Evolutionary conservation across 2,329 filamentous ascomycete genomes (phyloP), one percentile per base, ranked within the genome.

Genomic region (Neophaeococcomyces aloes): DNA sequence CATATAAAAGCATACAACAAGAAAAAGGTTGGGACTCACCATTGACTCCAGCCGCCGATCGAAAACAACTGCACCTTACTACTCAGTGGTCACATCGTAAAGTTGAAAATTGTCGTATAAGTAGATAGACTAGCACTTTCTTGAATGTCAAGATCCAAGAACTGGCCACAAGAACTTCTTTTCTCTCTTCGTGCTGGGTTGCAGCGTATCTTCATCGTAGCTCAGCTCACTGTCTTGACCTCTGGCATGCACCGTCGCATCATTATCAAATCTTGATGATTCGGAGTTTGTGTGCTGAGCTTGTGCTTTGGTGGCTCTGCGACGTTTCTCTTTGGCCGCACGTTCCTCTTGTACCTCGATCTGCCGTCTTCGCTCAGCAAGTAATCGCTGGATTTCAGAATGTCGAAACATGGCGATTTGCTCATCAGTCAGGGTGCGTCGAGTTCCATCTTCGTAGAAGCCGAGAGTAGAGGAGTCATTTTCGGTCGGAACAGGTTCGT

Each of bases 321-420:
- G 8, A 18, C 38, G 18, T 15, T 42, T 39, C 19, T 42, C 35
- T 38, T 38, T 35, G 35, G 35, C 27, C 27, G 32, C 27, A 13
- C 32, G 29, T n/a, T 46, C 45, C 11, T 53, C 44, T 38, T 47
- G 44, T 42, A 39, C 38, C 38, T 48, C 46, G 17, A 37, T 34
- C 10, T 42, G 38, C 8, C 32, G 38, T 18, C 66, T 58, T 42
- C 57, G 60, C 47, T 72, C 67, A 49, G 76, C 76, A 19, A 84
- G 67, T 30, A 94, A 67, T 10, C 76, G 65, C 57, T 91, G 80
- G 17, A 94, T 74, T 62, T 96, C 89, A 2, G 84, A 89, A 59
- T 93, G 86, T 48, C 88, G 75, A 60, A 95, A 95, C 48, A 94
- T 89, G 42, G 78, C 77, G 53, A 95, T 86, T 66, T 95, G 85